Evolutionary conservation across 1,284 basidiomycete species (phyloP).

Genomic region (Cystobasidium pallidum): DNA sequence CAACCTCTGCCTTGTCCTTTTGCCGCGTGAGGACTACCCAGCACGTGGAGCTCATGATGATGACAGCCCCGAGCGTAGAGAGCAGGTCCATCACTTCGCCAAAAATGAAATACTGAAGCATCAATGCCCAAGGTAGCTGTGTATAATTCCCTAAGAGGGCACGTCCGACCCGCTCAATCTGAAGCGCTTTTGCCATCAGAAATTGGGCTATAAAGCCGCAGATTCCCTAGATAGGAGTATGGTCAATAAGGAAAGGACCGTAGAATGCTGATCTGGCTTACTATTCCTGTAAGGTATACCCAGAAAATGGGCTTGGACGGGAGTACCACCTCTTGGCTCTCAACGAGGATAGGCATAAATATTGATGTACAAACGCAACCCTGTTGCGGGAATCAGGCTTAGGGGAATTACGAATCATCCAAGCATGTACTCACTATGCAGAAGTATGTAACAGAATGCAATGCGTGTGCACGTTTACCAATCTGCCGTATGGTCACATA

Average conservation of each 20-base stretch:
- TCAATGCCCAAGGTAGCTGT: slow-evolving; percentile 43
- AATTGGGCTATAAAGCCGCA: slow-evolving; percentile 51
- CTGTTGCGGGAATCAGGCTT: not conserved
- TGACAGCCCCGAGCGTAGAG: slow-evolving; percentile 48
- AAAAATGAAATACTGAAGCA: slow-evolving; percentile 50
- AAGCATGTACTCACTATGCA: slow-evolving; percentile 39
- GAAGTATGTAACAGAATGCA: slow-evolving; percentile 52
- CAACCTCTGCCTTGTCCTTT: slow-evolving; percentile 14
- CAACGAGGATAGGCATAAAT: slow-evolving; percentile 47
- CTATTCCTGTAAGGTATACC: slow-evolving; percentile 47
- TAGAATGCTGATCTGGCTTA: slow-evolving; percentile 32
- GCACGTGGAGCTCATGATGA: slow-evolving; percentile 51
- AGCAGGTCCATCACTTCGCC: slow-evolving; percentile 48
- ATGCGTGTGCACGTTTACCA: slow-evolving; percentile 53
- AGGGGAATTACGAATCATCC: not conserved
- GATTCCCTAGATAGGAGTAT: too few relatives aligned
- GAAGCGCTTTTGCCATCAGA: slow-evolving; percentile 48
- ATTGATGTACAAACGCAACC: not conserved
- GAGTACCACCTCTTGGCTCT: slow-evolving; percentile 47
- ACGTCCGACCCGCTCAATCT: slow-evolving; percentile 39
- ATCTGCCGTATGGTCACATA: slow-evolving; percentile 56
- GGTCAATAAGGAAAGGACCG: not conserved
- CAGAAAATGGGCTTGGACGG: slow-evolving; percentile 45
- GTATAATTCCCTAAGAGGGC: slow-evolving; percentile 1
- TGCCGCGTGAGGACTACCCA: slow-evolving; percentile 47